Conservation (phyloP, 2,329 filamentous ascomycete genomes). For the Lachnellula hyalina region DNA sequence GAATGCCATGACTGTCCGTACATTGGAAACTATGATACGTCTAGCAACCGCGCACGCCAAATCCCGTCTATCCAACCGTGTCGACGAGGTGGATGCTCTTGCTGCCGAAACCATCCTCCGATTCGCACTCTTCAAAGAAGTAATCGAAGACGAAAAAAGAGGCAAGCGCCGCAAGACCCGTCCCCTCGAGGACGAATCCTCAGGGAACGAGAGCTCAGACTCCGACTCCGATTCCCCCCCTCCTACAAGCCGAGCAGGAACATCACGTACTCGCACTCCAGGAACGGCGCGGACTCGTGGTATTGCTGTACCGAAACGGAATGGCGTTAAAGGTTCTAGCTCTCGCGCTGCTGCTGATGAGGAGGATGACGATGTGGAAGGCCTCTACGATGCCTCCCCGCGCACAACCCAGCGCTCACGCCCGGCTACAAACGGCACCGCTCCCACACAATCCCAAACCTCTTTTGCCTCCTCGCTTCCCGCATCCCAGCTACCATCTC, state of each 20-base stretch:
- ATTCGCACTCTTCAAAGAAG: slow-evolving; percentile 96
- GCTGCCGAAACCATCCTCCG: slow-evolving; percentile 85
- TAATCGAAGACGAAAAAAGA: slow-evolving; percentile 71
- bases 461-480: slow-evolving; percentile 37
- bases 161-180: slow-evolving; percentile 76
- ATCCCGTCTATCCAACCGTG: slow-evolving; percentile 76
- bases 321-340: slow-evolving; percentile 27
- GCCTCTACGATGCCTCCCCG: slow-evolving; percentile 32
- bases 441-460: slow-evolving; percentile 29
- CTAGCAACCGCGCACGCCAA: slow-evolving; percentile 95
- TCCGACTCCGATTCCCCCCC: slow-evolving; percentile 32
- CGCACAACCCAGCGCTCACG: slow-evolving; percentile 21
- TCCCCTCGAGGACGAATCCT: slow-evolving; percentile 51
- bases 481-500: slow-evolving; percentile 28
- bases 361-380: slow-evolving; percentile 41
- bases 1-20: slow-evolving; percentile 93
- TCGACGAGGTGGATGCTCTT: slow-evolving; percentile 83
- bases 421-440: slow-evolving; percentile 8
- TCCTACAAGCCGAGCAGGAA: slow-evolving; percentile 23
- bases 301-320: slow-evolving; percentile 24
- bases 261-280: slow-evolving; percentile 31
- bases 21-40: slow-evolving; percentile 96
- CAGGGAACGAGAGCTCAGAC: slow-evolving; percentile 56
- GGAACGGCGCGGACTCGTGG: slow-evolving; percentile 31
- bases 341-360: slow-evolving; percentile 39